Evolutionary conservation across 2,329 filamentous ascomycete genomes (phyloP).

Genomic region (Rhynchosporium secalis): DNA sequence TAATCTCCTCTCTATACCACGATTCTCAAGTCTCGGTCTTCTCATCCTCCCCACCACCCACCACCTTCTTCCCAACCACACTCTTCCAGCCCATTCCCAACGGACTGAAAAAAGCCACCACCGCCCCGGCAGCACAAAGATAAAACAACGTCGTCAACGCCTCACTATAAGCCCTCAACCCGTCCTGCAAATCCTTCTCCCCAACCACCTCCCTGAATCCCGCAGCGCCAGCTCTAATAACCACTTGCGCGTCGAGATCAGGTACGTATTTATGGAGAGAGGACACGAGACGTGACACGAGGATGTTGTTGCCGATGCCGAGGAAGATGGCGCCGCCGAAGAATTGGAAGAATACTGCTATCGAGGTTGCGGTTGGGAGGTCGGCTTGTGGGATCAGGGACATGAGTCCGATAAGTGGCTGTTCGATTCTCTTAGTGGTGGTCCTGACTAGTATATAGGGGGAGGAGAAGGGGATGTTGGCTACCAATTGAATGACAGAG

Average conservation of each 20-base stretch:
- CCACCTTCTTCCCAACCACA: constrained; percentile 19
- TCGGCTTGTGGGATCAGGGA: constrained; percentile 51
- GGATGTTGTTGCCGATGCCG: constrained; percentile 54
- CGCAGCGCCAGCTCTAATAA: constrained; percentile 46
- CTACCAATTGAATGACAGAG: constrained; percentile 33
- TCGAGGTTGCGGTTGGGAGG: constrained; percentile 53
- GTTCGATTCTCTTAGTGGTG: constrained; percentile 19
- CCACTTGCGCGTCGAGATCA: constrained; percentile 34
- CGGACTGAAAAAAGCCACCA: constrained; percentile 19
- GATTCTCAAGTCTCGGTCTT: no score
- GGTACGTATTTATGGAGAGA: constrained; percentile 38
- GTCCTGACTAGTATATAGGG: background rate
- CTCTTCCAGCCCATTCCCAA: constrained; percentile 30
- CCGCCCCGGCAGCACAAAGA: constrained; percentile 20
- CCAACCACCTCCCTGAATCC: constrained; percentile 38
- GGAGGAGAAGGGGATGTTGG: background rate
- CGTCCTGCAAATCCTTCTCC: constrained; percentile 9
- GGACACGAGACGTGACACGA: constrained; percentile 28
- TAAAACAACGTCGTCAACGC: constrained; percentile 29
- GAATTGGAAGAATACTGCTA: constrained; percentile 57
- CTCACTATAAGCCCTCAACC: constrained; percentile 25
- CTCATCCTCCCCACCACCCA: background rate
- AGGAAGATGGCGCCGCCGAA: constrained; percentile 58
- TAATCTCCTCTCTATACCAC: background rate
- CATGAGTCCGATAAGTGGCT: constrained; percentile 49